A percentile compares a stretch with the other conserved stretches of the same genome.
These are phyloP conservation scores for Polytolypa hystricis DNA, from an alignment of 2,329 filamentous ascomycete genomes.

Conservation along the genomic window DNA sequence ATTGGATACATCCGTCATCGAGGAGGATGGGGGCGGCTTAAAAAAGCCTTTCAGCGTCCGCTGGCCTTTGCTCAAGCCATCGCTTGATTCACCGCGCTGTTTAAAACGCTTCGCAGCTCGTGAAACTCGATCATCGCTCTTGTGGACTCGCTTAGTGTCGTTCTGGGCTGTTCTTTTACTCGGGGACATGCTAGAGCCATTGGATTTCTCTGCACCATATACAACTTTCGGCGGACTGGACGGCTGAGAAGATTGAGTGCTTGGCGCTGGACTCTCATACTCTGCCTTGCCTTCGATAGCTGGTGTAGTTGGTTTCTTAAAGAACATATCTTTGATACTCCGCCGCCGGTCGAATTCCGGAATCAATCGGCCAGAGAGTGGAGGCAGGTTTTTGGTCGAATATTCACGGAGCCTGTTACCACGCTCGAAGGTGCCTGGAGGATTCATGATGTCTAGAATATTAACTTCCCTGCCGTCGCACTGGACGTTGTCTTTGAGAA, in stretches of 20 bases:
- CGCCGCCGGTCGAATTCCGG: constrained; percentile 76
- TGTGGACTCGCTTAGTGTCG: constrained; percentile 30
- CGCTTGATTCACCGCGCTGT: constrained; percentile 9
- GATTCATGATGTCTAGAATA: constrained; percentile 67
- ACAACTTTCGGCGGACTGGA: too few relatives aligned
- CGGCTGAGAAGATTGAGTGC: too few relatives aligned
- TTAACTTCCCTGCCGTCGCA: constrained; percentile 40
- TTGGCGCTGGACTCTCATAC: too few relatives aligned
- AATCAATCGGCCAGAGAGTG: constrained; percentile 70
- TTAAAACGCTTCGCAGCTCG: constrained; percentile 42
- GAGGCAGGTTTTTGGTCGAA: constrained; percentile 53
- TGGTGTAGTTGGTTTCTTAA: constrained; percentile 43
- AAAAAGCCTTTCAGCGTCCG: constrained; percentile 70
- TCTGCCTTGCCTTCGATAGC: too few relatives aligned
- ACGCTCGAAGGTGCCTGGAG: constrained; percentile 55
- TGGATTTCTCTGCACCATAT: too few relatives aligned
- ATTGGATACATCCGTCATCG: too few relatives aligned
- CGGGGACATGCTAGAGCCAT: too few relatives aligned
- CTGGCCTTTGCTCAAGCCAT: too few relatives aligned
- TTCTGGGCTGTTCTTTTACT: not conserved
- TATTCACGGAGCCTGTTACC: constrained; percentile 58
- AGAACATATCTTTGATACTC: constrained; percentile 91
- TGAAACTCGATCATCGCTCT: constrained; percentile 16
- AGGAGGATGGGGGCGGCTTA: constrained; percentile 46
- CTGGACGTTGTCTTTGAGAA: constrained; percentile 53